phyloP scores from a whole-genome alignment of 495 filamentous ascomycete species.

The Aspergillus bridgeri region DNA sequence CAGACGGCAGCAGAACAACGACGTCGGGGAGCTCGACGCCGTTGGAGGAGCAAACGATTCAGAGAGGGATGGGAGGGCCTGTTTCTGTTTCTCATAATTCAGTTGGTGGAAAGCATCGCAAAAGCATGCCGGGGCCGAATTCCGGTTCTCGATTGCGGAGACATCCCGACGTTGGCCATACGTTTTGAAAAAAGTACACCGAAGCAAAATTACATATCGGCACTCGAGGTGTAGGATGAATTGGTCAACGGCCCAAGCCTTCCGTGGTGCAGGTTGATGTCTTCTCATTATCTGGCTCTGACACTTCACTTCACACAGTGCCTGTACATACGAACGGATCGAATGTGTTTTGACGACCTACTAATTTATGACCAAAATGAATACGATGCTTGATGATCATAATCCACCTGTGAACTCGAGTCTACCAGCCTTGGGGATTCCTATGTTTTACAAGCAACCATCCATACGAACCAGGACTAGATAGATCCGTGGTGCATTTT shows the following conservation, averaged over 20 bases:
- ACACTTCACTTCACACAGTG: background rate
- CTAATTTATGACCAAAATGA: background rate
- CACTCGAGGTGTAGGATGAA: background rate
- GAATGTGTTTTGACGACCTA: background rate
- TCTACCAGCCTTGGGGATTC: background rate
- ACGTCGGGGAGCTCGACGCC: slow-evolving; percentile 21
- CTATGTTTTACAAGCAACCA: background rate
- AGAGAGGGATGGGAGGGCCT: slow-evolving; percentile 13
- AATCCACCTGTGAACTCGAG: background rate
- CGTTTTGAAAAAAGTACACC: background rate
- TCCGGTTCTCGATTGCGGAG: slow-evolving; percentile 10
- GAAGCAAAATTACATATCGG: background rate
- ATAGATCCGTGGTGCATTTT: background rate
- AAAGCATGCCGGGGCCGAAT: slow-evolving; percentile 32
- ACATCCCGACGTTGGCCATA: background rate
- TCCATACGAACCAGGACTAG: background rate
- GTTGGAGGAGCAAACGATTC: slow-evolving; percentile 27
- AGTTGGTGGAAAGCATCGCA: slow-evolving; percentile 25
- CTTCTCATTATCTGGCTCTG: background rate
- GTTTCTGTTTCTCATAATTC: slow-evolving; percentile 32
- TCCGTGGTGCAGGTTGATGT: background rate
- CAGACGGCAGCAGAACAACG: slow-evolving; percentile 23
- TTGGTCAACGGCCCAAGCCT: background rate
- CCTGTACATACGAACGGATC: background rate
- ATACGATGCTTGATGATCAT: background rate